Evolutionary conservation across 2,329 filamentous ascomycete species (phyloP), one percentile per base, ranked within the genome.

Genomic region (Fonsecaea monophora): DNA sequence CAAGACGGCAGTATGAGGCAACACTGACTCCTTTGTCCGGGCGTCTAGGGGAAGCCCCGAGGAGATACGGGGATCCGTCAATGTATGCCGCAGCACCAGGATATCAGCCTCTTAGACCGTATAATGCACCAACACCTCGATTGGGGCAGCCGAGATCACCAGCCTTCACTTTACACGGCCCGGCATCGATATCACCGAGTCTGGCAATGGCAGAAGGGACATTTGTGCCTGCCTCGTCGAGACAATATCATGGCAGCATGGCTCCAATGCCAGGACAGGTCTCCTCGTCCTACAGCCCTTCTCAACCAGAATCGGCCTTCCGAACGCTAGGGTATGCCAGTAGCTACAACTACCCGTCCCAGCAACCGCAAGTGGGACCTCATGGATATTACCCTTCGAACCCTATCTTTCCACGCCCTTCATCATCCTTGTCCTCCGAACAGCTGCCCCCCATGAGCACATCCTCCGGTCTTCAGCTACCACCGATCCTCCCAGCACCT

Each of bases 401-500:
- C 45, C 69, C 69, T 21, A 69, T 71, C 53, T 71, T 71, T 50
- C 65, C 69, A 37, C 66, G 62, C 9, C 60, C 54, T 13, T 32
- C 59, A 35, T 34, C 54, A 25, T 25, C 64, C 35, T 50, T 58
- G 32, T 40, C 60, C 4, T 34, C 50, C 32, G 69, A 68, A 38
- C 34, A 65, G n/a, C 25, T 69, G 7, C 45, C 67, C 9, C 65
- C 69, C 4, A 38, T 66, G 15, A 60, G 57, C 15, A 57, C 62
- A 9, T 40, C 60, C 35, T 38, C 65, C 18, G 57, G 58, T 35
- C 60, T 74, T 40, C 72, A 74, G 50, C 60, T 74, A n/a, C 72
- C 73, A 25, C 73, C 73, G 6, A 73, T 74, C 37, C 61, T 66
- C 32, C 70, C 66, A 35, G 58, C 69, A 10, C 59, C 67, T 38